Evolutionary conservation across 1,284 basidiomycete species (phyloP).

Genomic region (Schizophyllum commune): DNA sequence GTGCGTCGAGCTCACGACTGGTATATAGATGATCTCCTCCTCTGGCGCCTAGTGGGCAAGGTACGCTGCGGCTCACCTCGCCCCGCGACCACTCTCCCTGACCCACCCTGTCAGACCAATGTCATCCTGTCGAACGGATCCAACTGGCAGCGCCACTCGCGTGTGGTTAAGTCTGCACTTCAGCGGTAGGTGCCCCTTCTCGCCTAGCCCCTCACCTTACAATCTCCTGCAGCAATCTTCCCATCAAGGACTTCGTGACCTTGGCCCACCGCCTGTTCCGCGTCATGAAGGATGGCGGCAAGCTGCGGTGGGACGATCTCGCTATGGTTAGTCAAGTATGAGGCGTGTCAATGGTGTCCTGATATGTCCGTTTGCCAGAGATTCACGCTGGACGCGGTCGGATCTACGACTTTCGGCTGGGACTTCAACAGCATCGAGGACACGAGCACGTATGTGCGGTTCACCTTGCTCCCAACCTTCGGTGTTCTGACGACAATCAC

Average conservation of each 20-base stretch:
- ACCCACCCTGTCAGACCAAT: slow-evolving; percentile 10
- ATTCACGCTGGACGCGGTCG: slow-evolving; percentile 23
- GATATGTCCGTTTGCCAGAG: slow-evolving; percentile 9
- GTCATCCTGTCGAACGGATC: slow-evolving; percentile 22
- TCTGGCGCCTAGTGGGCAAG: slow-evolving; percentile 22
- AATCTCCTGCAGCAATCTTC: slow-evolving; percentile 6
- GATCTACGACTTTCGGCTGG: slow-evolving; percentile 25
- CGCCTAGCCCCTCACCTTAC: too few species aligned
- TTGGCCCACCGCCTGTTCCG: slow-evolving; percentile 18
- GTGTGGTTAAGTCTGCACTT: neutral
- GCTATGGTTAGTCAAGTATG: slow-evolving; percentile 2
- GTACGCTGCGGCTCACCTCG: too few species aligned
- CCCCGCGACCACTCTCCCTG: too few species aligned
- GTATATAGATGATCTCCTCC: slow-evolving; percentile 17
- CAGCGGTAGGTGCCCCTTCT: slow-evolving; percentile 2
- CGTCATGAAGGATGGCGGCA: slow-evolving; percentile 15
- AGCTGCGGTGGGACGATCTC: slow-evolving; percentile 20
- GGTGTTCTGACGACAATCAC: neutral
- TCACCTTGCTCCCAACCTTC: neutral
- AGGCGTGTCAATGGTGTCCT: too few species aligned
- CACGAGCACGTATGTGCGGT: slow-evolving; percentile 10
- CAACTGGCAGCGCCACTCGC: slow-evolving; percentile 19
- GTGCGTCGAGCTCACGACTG: too few species aligned
- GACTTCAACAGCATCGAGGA: slow-evolving; percentile 25
- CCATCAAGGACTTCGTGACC: slow-evolving; percentile 18